These are phyloP conservation scores for Boletus pseudopeckii DNA, from an alignment of 768 basidiomycete genomes.

Conservation along the genomic window DNA sequence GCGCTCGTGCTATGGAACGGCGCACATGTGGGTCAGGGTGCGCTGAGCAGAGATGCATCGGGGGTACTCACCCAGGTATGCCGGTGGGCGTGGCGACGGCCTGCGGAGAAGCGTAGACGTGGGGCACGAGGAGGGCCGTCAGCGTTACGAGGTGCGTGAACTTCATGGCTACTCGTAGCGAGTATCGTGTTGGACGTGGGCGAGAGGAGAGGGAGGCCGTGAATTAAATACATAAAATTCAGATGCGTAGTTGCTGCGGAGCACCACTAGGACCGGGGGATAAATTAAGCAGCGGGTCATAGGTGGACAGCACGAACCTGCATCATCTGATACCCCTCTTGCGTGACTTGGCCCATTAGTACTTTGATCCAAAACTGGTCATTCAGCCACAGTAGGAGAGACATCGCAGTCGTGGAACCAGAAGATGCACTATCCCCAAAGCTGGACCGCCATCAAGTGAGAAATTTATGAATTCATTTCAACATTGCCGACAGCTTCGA, in stretches of 20 bases:
- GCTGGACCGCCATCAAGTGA: not conserved
- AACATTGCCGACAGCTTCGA: slow-evolving; percentile 8
- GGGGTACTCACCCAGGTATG: slow-evolving; percentile 18
- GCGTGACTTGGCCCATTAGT: too few species aligned
- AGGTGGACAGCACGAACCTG: too few species aligned
- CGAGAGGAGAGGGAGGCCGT: not conserved
- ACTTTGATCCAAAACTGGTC: too few species aligned
- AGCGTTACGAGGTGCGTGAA: slow-evolving; percentile 3
- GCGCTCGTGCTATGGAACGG: slow-evolving; percentile 21
- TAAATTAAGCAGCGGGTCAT: slow-evolving; percentile 8
- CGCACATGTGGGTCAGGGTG: not conserved
- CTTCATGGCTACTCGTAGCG: slow-evolving; percentile 11
- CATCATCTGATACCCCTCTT: too few species aligned
- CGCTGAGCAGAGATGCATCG: slow-evolving; percentile 5
- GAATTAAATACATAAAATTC: not conserved
- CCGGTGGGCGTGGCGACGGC: slow-evolving; percentile 11
- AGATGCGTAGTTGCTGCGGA: slow-evolving; percentile 12
- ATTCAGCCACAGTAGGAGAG: too few species aligned
- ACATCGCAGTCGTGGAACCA: too few species aligned
- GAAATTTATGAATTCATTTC: not conserved
- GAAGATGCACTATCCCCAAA: too few species aligned
- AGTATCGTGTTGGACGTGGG: not conserved
- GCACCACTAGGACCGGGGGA: not conserved
- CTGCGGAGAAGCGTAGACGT: slow-evolving; percentile 5
- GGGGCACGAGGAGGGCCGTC: slow-evolving; percentile 3